Evolutionary conservation across 1,284 basidiomycete species (phyloP).

Genomic region (Ceratobasidium sp.): DNA sequence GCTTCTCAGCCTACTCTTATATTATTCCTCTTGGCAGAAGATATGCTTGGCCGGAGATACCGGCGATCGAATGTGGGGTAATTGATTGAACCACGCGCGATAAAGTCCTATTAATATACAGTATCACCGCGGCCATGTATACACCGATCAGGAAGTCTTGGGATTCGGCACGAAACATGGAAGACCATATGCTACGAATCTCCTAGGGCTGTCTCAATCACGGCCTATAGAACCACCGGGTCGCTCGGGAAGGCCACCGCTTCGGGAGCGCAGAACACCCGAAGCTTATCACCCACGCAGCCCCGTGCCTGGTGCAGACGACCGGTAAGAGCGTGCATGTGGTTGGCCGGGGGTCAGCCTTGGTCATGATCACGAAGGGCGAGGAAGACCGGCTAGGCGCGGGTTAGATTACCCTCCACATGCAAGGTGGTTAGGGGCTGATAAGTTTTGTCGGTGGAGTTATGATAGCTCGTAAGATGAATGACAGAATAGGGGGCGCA

Average conservation of each 20-base stretch:
- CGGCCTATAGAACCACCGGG: neutral
- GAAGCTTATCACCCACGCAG: conserved; percentile 15
- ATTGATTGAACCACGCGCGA: neutral
- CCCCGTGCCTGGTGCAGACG: conserved; percentile 22
- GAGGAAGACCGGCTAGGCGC: neutral
- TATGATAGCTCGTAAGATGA: neutral
- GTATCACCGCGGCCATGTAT: neutral
- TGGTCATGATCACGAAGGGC: neutral
- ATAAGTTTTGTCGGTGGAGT: neutral
- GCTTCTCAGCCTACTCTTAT: no score
- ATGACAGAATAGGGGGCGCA: neutral
- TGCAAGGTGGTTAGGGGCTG: neutral
- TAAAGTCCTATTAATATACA: neutral
- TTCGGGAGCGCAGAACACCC: neutral
- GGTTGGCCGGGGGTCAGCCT: neutral
- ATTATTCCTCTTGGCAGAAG: neutral
- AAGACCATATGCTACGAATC: neutral
- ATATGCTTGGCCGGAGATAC: neutral
- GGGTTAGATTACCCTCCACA: conserved; percentile 16
- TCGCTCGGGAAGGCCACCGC: neutral
- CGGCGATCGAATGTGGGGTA: conserved; percentile 1
- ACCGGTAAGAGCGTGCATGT: conserved; percentile 9
- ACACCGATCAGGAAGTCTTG: neutral
- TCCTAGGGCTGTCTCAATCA: no score
- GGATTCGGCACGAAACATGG: neutral